Evolutionary conservation across 768 basidiomycete species (phyloP), one percentile per base, ranked within the genome.

Genomic region (Hirschioporus abietinus): DNA sequence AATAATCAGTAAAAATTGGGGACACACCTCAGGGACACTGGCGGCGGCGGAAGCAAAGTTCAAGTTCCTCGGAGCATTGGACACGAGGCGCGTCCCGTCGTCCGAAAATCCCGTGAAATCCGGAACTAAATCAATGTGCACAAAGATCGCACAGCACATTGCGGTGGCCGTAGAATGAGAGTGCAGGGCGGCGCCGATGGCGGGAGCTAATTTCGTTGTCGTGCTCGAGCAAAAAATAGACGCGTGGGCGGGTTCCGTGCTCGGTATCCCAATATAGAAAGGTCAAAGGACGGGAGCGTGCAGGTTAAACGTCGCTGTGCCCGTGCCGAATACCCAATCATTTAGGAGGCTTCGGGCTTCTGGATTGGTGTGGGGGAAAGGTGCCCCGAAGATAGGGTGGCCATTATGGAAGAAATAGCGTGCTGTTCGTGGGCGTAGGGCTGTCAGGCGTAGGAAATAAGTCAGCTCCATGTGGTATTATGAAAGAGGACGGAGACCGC

Each of bases 201-300:
- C 42, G 42, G 42, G 42, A 52, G 42, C 42, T 5, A 6, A 52
- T 52, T 20, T 15, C 30, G 3, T 52, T 15, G 42, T 20, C 2
- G 42, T 3, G 42, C 42, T 15, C 20, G 42, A 52, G 42, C 2
- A 52, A 20, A 20, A 52, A 52, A 52, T 52, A 52, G 42, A 52
- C 42, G 42, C 42, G 42, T 52, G 42, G 42, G 42, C 42, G 42
- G 42, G 42, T 12, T 12, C 42, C 20, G 42, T 20, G 20, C 42
- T 52, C 42, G 42, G 42, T 52, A 10, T 52, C 42, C 42, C 12
- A 52, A 15, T 6, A 52, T 52, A 10, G 42, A 52, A 52, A 52
- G 42, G 42, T 52, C 42, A 52, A 52, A 52, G 42, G 42, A 52
- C 42, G 42, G 42, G 42, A 52, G 42, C 42, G 42, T 52, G 42